Evolutionary conservation across 495 filamentous ascomycete species (phyloP).

Genomic region (Clavariopsis aquatica): DNA sequence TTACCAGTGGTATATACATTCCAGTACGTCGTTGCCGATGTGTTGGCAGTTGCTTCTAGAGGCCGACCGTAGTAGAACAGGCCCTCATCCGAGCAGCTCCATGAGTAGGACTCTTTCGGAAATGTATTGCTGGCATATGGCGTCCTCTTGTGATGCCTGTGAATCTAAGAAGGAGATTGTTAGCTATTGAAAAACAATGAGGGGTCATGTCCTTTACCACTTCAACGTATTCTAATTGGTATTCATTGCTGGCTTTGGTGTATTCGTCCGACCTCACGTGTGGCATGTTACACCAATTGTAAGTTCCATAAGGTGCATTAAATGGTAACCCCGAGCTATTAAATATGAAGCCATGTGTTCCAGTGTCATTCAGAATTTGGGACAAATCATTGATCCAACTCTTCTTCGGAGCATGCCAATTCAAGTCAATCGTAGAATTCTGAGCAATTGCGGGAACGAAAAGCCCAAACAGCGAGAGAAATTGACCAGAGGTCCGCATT

Average conservation of each 20-base stretch:
- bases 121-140: constrained; percentile 70
- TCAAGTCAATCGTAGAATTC: constrained; percentile 44
- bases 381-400: constrained; percentile 60
- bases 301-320: constrained; percentile 53
- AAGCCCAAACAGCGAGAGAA: constrained; percentile 24
- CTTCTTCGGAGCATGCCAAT: constrained; percentile 60
- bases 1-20: constrained; percentile 53
- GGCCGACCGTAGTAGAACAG: constrained; percentile 64
- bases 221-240: constrained; percentile 66
- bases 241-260: constrained; percentile 49
- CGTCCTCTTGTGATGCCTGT: constrained; percentile 73
- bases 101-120: constrained; percentile 63
- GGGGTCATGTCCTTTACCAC: constrained; percentile 51
- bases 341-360: constrained; percentile 66
- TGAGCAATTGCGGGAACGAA: constrained; percentile 4
- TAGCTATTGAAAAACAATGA: constrained; percentile 11
- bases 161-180: constrained; percentile 52
- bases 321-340: constrained; percentile 56
- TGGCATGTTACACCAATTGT: constrained; percentile 79
- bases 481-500: constrained; percentile 13
- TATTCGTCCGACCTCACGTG: constrained; percentile 65
- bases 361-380: constrained; percentile 52
- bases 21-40: constrained; percentile 57
- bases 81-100: constrained; percentile 62
- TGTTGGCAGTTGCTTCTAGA: constrained; percentile 43